A percentile compares a stretch with the other conserved stretches of the same genome.
Conservation (phyloP, 73 alveolate species). For the Symbiodinium natans region DNA sequence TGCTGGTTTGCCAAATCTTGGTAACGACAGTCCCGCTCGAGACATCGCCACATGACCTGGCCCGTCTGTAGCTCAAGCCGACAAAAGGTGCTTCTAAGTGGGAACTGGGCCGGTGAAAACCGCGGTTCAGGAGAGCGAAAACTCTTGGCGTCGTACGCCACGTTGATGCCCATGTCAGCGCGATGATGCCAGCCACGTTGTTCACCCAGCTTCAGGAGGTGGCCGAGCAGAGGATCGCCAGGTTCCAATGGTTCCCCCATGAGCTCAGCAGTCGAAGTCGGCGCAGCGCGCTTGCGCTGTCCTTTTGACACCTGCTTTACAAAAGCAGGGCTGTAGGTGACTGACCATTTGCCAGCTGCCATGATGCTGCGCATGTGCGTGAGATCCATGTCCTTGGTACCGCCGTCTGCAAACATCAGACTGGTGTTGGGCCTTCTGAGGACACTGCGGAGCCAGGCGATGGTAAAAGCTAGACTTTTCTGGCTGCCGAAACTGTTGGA, state of each 20-base stretch:
- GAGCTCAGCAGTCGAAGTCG: neutral
- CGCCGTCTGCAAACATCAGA: neutral
- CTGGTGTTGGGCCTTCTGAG: neutral
- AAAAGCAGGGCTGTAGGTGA: neutral
- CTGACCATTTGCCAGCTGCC: neutral
- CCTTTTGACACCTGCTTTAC: neutral
- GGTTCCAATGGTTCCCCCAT: neutral
- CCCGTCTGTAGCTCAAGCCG: neutral
- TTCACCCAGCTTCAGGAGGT: neutral
- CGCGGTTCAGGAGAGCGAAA: slow-evolving; percentile 24
- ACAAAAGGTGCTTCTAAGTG: neutral
- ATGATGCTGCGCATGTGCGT: neutral
- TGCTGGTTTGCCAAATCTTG: slow-evolving; percentile 13
- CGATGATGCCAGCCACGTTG: slow-evolving; percentile 30
- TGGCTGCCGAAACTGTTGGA: neutral
- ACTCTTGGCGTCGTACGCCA: neutral
- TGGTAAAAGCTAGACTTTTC: neutral
- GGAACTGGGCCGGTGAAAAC: neutral
- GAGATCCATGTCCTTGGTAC: neutral
- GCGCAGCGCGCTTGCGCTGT: neutral
- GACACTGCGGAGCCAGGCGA: neutral
- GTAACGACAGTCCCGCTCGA: neutral
- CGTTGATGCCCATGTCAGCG: neutral
- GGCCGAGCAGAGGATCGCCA: neutral
- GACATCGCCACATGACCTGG: neutral